Evolutionary conservation across 345 rosid genomes (phyloP).

Genomic region (Lumnitzera littorea): DNA sequence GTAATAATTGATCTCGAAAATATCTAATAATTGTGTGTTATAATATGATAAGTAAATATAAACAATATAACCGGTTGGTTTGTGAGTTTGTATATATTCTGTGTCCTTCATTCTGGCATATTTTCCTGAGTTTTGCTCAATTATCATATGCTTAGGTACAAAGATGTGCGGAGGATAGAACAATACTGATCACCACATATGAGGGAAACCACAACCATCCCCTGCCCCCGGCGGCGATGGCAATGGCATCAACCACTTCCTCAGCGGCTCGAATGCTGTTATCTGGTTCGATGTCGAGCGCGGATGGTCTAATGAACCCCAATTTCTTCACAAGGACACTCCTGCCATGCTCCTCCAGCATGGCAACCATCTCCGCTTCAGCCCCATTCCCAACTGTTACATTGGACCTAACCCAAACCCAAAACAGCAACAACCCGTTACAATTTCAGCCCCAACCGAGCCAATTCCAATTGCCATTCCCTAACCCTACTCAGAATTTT

Average conservation of each 20-base stretch:
- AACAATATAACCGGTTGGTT: too few relatives aligned
- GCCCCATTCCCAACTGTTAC: conserved; percentile 97
- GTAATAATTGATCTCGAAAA: too few relatives aligned
- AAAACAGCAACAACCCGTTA: conserved; percentile 23
- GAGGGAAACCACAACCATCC: conserved; percentile 98
- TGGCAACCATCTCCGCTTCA: conserved; percentile 93
- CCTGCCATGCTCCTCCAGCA: conserved; percentile 84
- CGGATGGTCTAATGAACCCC: conserved; percentile 64
- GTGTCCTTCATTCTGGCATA: too few relatives aligned
- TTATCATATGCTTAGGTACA: conserved; percentile 46
- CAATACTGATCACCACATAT: conserved; percentile 78
- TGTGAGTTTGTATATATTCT: not conserved
- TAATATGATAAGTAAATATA: not conserved
- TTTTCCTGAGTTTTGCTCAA: too few relatives aligned
- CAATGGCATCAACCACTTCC: conserved; percentile 89
- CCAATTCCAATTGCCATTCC: conserved; percentile 42
- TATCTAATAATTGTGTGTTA: not conserved
- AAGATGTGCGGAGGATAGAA: conserved; percentile 83
- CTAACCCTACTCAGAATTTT: conserved; percentile 21
- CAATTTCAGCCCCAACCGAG: conserved; percentile 28
- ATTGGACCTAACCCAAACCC: conserved; percentile 63
- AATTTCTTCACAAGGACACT: conserved; percentile 66
- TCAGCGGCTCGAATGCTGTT: conserved; percentile 79
- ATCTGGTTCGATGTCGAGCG: conserved; percentile 77
- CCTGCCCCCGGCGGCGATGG: conserved; percentile 83